Conservation (phyloP, 768 basidiomycete genomes). For the Lentinula aciculospora region DNA sequence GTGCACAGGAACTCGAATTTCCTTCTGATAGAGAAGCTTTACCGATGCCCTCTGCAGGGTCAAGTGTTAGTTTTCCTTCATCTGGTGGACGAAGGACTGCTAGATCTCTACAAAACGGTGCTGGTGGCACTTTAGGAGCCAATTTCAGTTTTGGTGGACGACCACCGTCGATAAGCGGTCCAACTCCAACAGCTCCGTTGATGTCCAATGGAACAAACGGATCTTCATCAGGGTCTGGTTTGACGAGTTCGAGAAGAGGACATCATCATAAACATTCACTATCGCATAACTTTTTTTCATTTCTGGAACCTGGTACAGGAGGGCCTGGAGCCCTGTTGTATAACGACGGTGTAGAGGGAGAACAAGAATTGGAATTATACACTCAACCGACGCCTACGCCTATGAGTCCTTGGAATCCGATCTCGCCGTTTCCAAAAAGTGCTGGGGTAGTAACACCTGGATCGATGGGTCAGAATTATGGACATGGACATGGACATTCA, state of each 20-base stretch:
- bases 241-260: constrained; percentile 47
- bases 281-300: constrained; percentile 94
- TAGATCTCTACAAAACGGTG: background rate
- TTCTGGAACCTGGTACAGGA: constrained; percentile 69
- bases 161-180: constrained; percentile 30
- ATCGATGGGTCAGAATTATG: constrained; percentile 1
- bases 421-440: constrained; percentile 26
- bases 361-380: constrained; percentile 32
- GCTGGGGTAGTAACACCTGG: constrained; percentile 4
- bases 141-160: constrained; percentile 63
- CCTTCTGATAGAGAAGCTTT: constrained; percentile 36
- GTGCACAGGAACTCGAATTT: constrained; percentile 44
- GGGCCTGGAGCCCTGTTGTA: too few relatives aligned
- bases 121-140: constrained; percentile 31
- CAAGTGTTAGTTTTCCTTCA: constrained; percentile 33
- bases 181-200: constrained; percentile 19
- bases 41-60: constrained; percentile 37
- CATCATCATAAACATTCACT: constrained; percentile 93
- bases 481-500: background rate
- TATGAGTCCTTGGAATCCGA: constrained; percentile 63
- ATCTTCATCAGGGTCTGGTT: constrained; percentile 13
- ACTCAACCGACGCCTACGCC: constrained; percentile 58
- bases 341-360: constrained; percentile 8
- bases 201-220: constrained; percentile 17
- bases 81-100: background rate